phyloP scores from a whole-genome alignment of 176 grass and related monocot species.

The Puya raimondii region DNA sequence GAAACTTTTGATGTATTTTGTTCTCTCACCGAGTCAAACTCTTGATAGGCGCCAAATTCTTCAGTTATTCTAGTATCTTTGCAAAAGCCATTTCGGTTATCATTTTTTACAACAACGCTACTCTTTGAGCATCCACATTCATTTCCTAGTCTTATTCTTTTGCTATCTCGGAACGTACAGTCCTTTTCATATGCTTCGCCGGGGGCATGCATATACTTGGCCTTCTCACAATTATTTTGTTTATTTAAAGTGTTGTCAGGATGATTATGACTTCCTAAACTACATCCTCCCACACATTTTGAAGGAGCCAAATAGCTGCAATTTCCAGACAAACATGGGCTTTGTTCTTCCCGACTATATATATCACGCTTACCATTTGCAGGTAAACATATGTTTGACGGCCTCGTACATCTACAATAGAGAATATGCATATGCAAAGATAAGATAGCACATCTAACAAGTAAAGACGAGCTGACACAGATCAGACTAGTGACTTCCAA shows the following conservation, averaged over 20 bases:
- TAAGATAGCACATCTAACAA: conserved; percentile 16
- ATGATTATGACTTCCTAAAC: conserved; percentile 23
- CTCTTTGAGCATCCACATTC: conserved; percentile 48
- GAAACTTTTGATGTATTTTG: conserved; percentile 48
- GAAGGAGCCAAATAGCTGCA: conserved; percentile 36
- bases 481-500: too few relatives aligned
- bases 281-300: conserved; percentile 33
- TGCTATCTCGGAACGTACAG: conserved; percentile 23
- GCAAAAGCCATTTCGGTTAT: conserved; percentile 24
- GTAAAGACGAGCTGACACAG: background rate
- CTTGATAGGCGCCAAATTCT: conserved; percentile 17
- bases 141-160: conserved; percentile 26
- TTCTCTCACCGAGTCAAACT: conserved; percentile 30
- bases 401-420: conserved; percentile 38
- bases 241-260: conserved; percentile 24
- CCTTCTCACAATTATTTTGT: conserved; percentile 22
- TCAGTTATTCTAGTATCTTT: conserved; percentile 42
- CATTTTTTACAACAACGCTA: conserved; percentile 26
- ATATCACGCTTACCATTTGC: conserved; percentile 24
- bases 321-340: conserved; percentile 26
- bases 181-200: conserved; percentile 28
- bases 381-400: conserved; percentile 23
- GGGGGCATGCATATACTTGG: conserved; percentile 16
- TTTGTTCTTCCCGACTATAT: conserved; percentile 32
- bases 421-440: conserved; percentile 22